phyloP scores from a whole-genome alignment of 345 rosid genomes.

The Populus pruinosa region DNA sequence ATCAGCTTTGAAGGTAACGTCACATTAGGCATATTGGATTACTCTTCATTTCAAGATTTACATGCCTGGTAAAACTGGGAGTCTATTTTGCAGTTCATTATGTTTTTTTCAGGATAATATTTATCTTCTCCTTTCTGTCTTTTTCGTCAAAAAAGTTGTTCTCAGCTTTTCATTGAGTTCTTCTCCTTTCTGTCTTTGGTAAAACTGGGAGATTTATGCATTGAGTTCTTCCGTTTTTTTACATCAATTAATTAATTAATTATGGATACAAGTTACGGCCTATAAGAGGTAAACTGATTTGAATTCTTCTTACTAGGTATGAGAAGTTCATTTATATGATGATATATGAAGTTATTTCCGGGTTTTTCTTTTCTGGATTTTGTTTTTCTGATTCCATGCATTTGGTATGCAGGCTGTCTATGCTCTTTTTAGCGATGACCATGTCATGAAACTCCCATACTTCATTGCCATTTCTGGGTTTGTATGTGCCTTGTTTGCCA shows the following conservation, averaged over 20 bases:
- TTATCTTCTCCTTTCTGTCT: neutral
- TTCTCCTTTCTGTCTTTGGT: too few species aligned
- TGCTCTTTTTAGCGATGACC: conserved; percentile 45
- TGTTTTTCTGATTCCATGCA: neutral
- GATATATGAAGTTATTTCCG: neutral
- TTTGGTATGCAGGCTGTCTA: conserved; percentile 48
- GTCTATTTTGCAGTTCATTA: neutral
- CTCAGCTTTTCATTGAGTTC: neutral
- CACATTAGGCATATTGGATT: neutral
- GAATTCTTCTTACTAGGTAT: too few species aligned
- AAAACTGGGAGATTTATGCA: too few species aligned
- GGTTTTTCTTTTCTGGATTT: neutral
- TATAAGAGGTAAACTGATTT: neutral
- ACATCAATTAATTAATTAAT: neutral
- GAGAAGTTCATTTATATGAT: neutral
- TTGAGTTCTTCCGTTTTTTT: neutral
- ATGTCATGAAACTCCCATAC: conserved; percentile 55
- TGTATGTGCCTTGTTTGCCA: conserved; percentile 63
- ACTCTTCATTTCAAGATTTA: neutral
- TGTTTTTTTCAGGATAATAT: neutral
- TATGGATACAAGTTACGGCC: neutral
- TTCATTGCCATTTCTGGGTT: conserved; percentile 49
- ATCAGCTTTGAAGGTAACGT: conserved; percentile 67
- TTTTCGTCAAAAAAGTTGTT: neutral
- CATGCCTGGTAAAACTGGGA: neutral